A percentile compares a stretch with the other conserved stretches of the same genome.
These are phyloP conservation scores for Metschnikowia hibisci DNA, from an alignment of 805 yeast species.

Conservation along the genomic window DNA sequence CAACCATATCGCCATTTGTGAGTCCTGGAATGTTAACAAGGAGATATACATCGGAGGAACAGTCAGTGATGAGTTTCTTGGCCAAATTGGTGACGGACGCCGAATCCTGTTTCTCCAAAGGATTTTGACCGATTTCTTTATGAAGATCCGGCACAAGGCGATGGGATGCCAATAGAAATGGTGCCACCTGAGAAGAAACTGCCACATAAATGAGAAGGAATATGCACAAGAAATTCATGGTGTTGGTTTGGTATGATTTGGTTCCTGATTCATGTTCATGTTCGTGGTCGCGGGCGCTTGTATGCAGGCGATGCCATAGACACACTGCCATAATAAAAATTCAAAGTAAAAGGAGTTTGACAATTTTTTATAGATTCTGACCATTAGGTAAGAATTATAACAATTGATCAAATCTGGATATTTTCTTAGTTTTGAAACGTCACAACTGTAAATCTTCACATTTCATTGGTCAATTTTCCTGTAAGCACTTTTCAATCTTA, in stretches of 20 bases:
- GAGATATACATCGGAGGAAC: slow-evolving; percentile 37
- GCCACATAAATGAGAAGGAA: background rate
- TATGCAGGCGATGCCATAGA: too few species aligned
- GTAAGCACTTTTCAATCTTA: too few species aligned
- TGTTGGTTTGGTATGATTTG: background rate
- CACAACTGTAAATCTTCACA: too few species aligned
- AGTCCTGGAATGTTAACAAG: slow-evolving; percentile 40
- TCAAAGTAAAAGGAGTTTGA: too few species aligned
- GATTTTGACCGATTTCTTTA: slow-evolving; percentile 20
- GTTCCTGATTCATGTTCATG: background rate
- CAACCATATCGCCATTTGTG: slow-evolving; percentile 25
- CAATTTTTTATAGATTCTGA: too few species aligned
- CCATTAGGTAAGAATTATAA: too few species aligned
- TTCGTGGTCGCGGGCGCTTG: background rate
- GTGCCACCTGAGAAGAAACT: slow-evolving; percentile 21
- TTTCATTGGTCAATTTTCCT: too few species aligned
- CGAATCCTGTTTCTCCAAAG: slow-evolving; percentile 20
- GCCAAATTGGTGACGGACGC: slow-evolving; percentile 30
- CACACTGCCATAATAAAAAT: too few species aligned
- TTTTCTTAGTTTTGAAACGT: too few species aligned
- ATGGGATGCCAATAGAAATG: slow-evolving; percentile 39
- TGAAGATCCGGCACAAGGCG: slow-evolving; percentile 31
- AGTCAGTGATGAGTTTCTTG: slow-evolving; percentile 34
- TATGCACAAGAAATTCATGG: background rate
- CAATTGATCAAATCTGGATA: too few species aligned